Percentiles rank a stretch among this genome's conserved stretches.
These are phyloP conservation scores for Torulaspora quercuum DNA, from an alignment of 805 yeast genomes.

Conservation along the genomic window DNA sequence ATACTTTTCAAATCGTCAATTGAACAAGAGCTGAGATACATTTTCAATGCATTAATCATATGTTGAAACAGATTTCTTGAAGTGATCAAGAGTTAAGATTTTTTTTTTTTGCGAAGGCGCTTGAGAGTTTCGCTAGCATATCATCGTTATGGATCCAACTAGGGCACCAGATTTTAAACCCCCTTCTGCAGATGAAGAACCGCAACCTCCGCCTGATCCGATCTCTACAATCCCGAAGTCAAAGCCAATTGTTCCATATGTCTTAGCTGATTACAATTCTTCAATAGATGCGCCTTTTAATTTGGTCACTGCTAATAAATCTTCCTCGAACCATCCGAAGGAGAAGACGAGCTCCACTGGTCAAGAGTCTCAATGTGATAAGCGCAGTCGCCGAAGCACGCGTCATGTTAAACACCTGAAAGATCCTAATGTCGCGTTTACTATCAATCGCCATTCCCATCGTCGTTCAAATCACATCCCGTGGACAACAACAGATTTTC, in stretches of 20 bases:
- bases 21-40: too few species aligned
- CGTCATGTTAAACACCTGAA: constrained; percentile 4
- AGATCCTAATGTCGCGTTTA: constrained; percentile 13
- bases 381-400: neutral
- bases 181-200: constrained; percentile 62
- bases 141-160: constrained; percentile 98
- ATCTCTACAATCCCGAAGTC: constrained; percentile 66
- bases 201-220: constrained; percentile 64
- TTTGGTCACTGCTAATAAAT: constrained; percentile 11
- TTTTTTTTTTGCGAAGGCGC: too few species aligned
- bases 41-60: too few species aligned
- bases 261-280: constrained; percentile 67
- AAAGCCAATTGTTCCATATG: constrained; percentile 74
- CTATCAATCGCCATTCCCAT: constrained; percentile 2
- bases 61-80: too few species aligned
- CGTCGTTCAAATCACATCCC: constrained; percentile 41
- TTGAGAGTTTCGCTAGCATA: too few species aligned
- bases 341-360: neutral
- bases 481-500: constrained; percentile 55
- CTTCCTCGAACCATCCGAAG: constrained; percentile 1
- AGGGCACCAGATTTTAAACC: constrained; percentile 88
- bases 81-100: too few species aligned
- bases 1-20: too few species aligned
- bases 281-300: constrained; percentile 65
- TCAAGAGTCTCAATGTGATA: too few species aligned